Base-by-base conservation (phyloP, 306 rosid genomes). In the Vigna unguiculata region DNA sequence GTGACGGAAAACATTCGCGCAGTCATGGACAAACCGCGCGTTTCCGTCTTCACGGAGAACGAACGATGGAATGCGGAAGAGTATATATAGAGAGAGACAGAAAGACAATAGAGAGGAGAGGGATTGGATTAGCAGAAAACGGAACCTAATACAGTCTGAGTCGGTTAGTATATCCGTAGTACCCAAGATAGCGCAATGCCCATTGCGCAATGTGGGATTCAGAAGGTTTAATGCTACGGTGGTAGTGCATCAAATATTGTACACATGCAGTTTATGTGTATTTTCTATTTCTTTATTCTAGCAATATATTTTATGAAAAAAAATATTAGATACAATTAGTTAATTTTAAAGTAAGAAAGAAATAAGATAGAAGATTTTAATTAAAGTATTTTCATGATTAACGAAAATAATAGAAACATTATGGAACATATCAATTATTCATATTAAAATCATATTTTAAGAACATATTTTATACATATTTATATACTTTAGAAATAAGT, bases 151-250 rank as follows among this genome's bases (percentile, higher is more conserved):
- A 66, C 54, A 75, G 46, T 73, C 58, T 45, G 24, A 45, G 78
- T 58, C 78, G 71, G 79, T 74, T 74, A 73, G 57, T 73, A 46
- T 40, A 19, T 40, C 70, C 51, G 70, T 40, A 64, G 70, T 40
- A 63, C 70, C 51, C 66, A 60, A 6, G 16, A 41, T 43, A 22
- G 71, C 43, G 3, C 43, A 38, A 38, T 38, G 43, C 43, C 0
- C 43, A 38, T 7, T 38, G 43, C 17, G 52, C 32, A 41, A 40
- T 12, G 28, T 34, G 3, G 25, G 24, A 21, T 20, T 54, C 25
- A 10, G 7, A 41, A 19, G 41, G 71, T 64, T 20, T 64, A 20
- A 40, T 9, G 52, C 32, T 38, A 15, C 36, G 9, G 9, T 4
- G 36, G 30, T 11, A 20, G 7, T 22, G 36, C 13, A 13, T 22